A percentile compares a stretch with the other conserved stretches of the same genome.
phyloP scores from a whole-genome alignment of 352 stramenopile species.

The Blastocystis sp. region DNA sequence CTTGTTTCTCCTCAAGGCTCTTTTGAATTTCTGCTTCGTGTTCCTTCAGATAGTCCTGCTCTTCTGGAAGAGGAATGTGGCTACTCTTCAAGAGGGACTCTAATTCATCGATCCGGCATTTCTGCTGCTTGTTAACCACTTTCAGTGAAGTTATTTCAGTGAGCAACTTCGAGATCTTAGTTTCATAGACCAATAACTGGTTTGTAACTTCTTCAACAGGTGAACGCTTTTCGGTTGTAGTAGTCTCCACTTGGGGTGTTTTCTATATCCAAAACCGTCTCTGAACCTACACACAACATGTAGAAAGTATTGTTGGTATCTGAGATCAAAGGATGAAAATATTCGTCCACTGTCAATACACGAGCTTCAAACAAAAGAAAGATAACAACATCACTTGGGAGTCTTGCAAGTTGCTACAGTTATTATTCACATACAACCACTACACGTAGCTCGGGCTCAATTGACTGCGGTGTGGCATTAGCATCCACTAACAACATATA shows the following conservation, averaged over 20 bases:
- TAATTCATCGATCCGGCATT: not conserved
- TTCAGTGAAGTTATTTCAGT: slow-evolving; percentile 8
- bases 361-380: slow-evolving; percentile 23
- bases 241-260: not conserved
- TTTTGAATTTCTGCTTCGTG: not conserved
- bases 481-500: slow-evolving; percentile 58
- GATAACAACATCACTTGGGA: not conserved
- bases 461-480: not conserved
- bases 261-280: not conserved
- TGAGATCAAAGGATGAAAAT: slow-evolving; percentile 13
- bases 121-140: not conserved
- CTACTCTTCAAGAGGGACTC: not conserved
- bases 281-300: slow-evolving; percentile 24
- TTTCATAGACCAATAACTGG: slow-evolving; percentile 20
- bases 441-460: slow-evolving; percentile 18
- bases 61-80: slow-evolving; percentile 43
- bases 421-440: not conserved
- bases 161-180: not conserved
- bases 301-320: slow-evolving; percentile 54
- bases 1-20: slow-evolving; percentile 18
- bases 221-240: not conserved
- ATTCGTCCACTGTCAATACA: slow-evolving; percentile 8
- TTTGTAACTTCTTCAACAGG: not conserved
- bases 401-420: slow-evolving; percentile 13
- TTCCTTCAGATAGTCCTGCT: not conserved